phyloP scores from a whole-genome alignment of 306 rosid genomes.

The Hylodesmum podocarpum region DNA sequence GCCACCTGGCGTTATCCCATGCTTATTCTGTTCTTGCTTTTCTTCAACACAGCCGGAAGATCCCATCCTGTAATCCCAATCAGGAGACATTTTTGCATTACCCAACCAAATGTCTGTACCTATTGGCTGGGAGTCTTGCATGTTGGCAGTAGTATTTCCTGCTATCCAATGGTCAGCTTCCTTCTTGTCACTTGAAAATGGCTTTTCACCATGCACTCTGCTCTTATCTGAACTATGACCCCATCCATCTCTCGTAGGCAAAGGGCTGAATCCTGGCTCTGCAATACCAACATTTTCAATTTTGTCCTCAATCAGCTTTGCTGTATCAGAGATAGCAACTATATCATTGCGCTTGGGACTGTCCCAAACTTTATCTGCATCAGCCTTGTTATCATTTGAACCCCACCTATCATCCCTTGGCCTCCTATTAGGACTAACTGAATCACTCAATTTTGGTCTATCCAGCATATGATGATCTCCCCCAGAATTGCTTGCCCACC shows the following conservation, averaged over 20 bases:
- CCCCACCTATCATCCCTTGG: slow-evolving; percentile 60
- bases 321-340: slow-evolving; percentile 40
- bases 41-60: slow-evolving; percentile 56
- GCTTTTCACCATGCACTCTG: slow-evolving; percentile 42
- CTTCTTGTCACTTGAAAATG: slow-evolving; percentile 51
- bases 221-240: slow-evolving; percentile 49
- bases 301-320: slow-evolving; percentile 52
- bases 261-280: slow-evolving; percentile 47
- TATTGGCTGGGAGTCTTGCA: slow-evolving; percentile 44
- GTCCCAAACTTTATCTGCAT: slow-evolving; percentile 45
- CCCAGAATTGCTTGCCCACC: slow-evolving; percentile 52
- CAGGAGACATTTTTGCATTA: slow-evolving; percentile 87
- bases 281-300: slow-evolving; percentile 42
- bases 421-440: slow-evolving; percentile 70
- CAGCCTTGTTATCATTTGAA: slow-evolving; percentile 41
- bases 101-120: slow-evolving; percentile 73
- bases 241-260: slow-evolving; percentile 53
- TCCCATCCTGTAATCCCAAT: slow-evolving; percentile 69
- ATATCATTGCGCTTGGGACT: slow-evolving; percentile 49
- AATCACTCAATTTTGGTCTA: slow-evolving; percentile 53
- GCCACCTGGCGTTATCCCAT: slow-evolving; percentile 43
- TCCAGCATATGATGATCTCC: slow-evolving; percentile 50
- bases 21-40: slow-evolving; percentile 44
- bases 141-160: slow-evolving; percentile 45
- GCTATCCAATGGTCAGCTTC: slow-evolving; percentile 51